A percentile compares a stretch with the other conserved stretches of the same genome.
Evolutionary conservation across 306 rosid genomes (phyloP).

Genomic region (Comarum palustre): DNA sequence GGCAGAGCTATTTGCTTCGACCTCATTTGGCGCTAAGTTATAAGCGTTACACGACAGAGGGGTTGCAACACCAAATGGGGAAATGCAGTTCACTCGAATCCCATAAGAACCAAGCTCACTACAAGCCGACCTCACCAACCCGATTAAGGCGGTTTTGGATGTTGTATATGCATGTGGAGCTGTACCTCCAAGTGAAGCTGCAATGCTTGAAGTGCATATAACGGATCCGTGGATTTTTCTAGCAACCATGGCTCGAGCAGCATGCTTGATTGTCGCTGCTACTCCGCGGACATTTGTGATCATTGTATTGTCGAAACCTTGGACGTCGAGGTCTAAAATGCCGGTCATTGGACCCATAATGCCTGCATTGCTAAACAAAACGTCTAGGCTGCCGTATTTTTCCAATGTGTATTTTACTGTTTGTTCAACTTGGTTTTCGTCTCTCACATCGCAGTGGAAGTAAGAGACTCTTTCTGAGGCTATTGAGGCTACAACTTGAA

Average conservation of each 20-base stretch:
- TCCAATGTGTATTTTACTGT: constrained; percentile 46
- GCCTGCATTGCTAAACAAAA: constrained; percentile 84
- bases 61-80: constrained; percentile 85
- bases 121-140: constrained; percentile 62
- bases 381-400: constrained; percentile 59
- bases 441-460: constrained; percentile 74
- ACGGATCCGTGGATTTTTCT: constrained; percentile 51
- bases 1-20: constrained; percentile 40
- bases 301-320: constrained; percentile 55
- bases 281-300: constrained; percentile 68
- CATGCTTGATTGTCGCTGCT: constrained; percentile 62
- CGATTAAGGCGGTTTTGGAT: constrained; percentile 69
- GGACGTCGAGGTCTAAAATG: constrained; percentile 66
- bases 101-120: constrained; percentile 75
- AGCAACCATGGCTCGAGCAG: constrained; percentile 67
- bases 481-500: constrained; percentile 44
- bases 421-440: constrained; percentile 66
- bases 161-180: constrained; percentile 64
- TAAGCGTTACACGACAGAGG: constrained; percentile 57
- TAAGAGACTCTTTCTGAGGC: constrained; percentile 47
- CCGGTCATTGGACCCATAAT: constrained; percentile 53
- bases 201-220: constrained; percentile 77
- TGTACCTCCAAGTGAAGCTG: constrained; percentile 56
- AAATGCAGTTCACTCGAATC: constrained; percentile 72
- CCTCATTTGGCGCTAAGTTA: constrained; percentile 42